These are phyloP conservation scores for Cladophialophora exuberans DNA, from an alignment of 2,329 filamentous ascomycete genomes.

Conservation along the genomic window DNA sequence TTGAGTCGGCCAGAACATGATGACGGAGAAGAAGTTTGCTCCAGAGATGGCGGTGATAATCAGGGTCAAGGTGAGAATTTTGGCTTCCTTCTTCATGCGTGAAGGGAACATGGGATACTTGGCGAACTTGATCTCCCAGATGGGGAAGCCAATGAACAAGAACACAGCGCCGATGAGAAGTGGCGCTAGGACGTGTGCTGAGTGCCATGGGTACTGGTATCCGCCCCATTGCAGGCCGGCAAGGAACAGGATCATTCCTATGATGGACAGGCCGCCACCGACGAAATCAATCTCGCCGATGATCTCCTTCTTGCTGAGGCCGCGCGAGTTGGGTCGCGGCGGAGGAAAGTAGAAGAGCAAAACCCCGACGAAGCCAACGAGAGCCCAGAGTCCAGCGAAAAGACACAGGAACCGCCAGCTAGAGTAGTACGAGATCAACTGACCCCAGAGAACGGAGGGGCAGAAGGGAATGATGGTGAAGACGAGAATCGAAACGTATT, in stretches of 20 bases:
- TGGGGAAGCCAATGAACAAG: conserved; percentile 45
- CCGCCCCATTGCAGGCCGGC: conserved; percentile 57
- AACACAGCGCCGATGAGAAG: conserved; percentile 49
- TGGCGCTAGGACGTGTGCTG: conserved; percentile 51
- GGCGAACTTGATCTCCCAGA: conserved; percentile 53
- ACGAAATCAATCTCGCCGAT: conserved; percentile 55
- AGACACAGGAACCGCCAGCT: conserved; percentile 50
- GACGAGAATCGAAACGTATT: conserved; percentile 64
- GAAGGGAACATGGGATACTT: conserved; percentile 52
- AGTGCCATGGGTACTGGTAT: conserved; percentile 47
- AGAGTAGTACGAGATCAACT: conserved; percentile 55
- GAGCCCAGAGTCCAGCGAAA: conserved; percentile 48
- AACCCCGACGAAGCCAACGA: conserved; percentile 47
- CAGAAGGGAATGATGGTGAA: conserved; percentile 66
- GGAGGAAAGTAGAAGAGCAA: conserved; percentile 51
- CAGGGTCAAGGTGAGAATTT: conserved; percentile 56
- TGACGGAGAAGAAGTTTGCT: conserved; percentile 60
- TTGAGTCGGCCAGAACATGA: conserved; percentile 66
- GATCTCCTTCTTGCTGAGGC: conserved; percentile 39
- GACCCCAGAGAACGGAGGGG: conserved; percentile 64
- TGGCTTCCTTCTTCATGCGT: conserved; percentile 50
- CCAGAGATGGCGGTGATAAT: conserved; percentile 64
- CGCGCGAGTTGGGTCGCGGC: conserved; percentile 43
- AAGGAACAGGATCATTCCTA: conserved; percentile 53
- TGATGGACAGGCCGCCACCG: conserved; percentile 52